Evolutionary conservation across 768 basidiomycete species (phyloP), one percentile per base, ranked within the genome.

Genomic region (Strobilomyces echinocephalus): DNA sequence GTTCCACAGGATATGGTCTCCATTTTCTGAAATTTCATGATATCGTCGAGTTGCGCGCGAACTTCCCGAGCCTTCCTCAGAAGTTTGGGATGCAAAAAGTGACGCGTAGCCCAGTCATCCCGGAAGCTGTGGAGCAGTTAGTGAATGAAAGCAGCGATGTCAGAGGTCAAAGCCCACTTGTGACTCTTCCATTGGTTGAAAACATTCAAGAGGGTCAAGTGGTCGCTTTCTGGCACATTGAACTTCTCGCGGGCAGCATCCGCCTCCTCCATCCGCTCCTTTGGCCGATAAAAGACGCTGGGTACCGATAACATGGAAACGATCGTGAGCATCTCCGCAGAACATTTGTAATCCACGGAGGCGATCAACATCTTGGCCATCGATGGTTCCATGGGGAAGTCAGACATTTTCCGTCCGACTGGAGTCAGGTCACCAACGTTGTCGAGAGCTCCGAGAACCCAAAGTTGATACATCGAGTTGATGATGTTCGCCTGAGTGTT

Each of bases 1-100:
- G 95, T 97, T 8, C 95, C 95, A 36, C 84, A 87, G 6, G 93
- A 92, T 60, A 91, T 81, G 20, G 92, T 71, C 45, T 89, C 90
- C 88, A 98, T 91, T 75, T 97, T 97, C 73, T 97, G 95, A 70
- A 91, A 89, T 65, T 97, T 95, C 94, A 97, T 97, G 70, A 99
- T 98, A 65, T 99, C 97, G 66, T 97, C 95, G 15, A 99, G 80
- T 73, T 99, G 97, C 3, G 80, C 82, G 30, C 97, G 84, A 35
- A 99, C 97, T 74, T 99, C 97, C 30, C 95, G 80, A 6, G 91
- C 90, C 71, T 99, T 99, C 39, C 95, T 79, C 34, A 99, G 79
- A 38, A 97, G 78, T 69, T 98, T 98, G 0, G 95, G 95, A 67
- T 99, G 97, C 48, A 98, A 68, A 75, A 98, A 99, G 69, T 99